Evolutionary conservation across 805 yeast species (phyloP), one percentile per base, ranked within the genome.

Genomic region (Lipomyces yamanashiensis): DNA sequence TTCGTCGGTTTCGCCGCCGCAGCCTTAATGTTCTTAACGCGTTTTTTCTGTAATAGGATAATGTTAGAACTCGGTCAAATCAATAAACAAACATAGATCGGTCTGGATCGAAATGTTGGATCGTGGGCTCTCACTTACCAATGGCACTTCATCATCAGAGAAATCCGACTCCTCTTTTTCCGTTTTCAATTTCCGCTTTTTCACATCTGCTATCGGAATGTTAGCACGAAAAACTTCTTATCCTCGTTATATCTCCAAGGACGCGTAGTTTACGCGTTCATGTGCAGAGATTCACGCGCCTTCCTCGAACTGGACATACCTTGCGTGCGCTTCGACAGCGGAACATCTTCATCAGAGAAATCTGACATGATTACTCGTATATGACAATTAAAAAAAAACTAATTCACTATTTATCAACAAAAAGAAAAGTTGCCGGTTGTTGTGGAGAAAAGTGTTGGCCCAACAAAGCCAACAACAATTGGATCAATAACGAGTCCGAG

Each of bases 311-410:
- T 52, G 15, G 23, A 23, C 51, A 52, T 41, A 44, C 50, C 59
- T 21, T 55, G 51, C 57, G 21, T 0, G 52, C 67, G 61, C 50
- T 41, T 37, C 40, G 64, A 50, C 54, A 63, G 40, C 13, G 67
- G 67, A n/a, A 63, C 33, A 41, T 63, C 67, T 17, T 63, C 67
- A 39, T 63, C 65, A 28, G 64, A 60, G 8, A 58, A 58, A 53
- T 53, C 57, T 23, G 57, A 41, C 57, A 53, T 53, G 7, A 7
- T n/a, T 19, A 36, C 2, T 33, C 37, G 28, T 4, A 6, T 5
- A 13, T 8, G 21, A 13, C 37, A 10, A 10, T 23, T n/a, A n/a
- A 21, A 48, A 13, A 5, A 28, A 28, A 28, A 28, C 28, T 5
- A 28, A 28, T 3, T 28, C 28, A 28, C 28, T 28, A 28, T 28